Evolutionary conservation across 208 protist genomes (phyloP), one percentile per base, ranked within the genome.

Genomic region (Leishmania martiniquensis): DNA sequence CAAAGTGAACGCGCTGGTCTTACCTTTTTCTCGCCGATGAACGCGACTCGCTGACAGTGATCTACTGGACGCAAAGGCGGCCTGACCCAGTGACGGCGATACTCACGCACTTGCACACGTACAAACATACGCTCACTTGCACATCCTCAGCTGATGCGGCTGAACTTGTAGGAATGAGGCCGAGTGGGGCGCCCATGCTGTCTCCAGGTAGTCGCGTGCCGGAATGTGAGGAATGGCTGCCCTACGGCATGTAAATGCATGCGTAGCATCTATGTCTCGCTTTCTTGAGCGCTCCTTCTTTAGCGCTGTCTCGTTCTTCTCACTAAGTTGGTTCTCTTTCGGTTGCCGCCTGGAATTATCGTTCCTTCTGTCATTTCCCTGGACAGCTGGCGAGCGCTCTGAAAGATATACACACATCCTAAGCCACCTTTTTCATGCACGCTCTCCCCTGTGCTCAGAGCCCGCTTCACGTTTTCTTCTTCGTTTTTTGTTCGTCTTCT

Each of bases 131-230:
- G 69, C 59, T 68, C 32, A 29, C 7, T 49, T 9, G 63, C 39
- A 9, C 6, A 68, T 32, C 22, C 4, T 68, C 34, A 45, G 42
- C 20, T 49, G 25, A 13, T 22, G n/a, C 55, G n/a, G 51, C 66
- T 1, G 22, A 45, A 86, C n/a, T 54, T 4, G n/a, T 1, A 13
- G 44, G n/a, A 79, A 66, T 57, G 37, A n/a, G 42, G 63, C 25
- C 2, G 39, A 3, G 10, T 2, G 39, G 29, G 1, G 13, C 47
- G 63, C 47, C 20, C 12, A 49, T 12, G 63, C 63, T 29, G 34
- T 47, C 63, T 68, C 22, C 37, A 68, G 9, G 22, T 25, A 22
- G 13, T 68, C 22, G 37, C 47, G 39, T 10, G n/a, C n/a, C 3
- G 12, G n/a, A 62, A 12, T 1, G n/a, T 9, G 25, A 49, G 12